These are phyloP conservation scores for Cryptosporidium tyzzeri DNA, from an alignment of 169 alveolate genomes.

Conservation along the genomic window DNA sequence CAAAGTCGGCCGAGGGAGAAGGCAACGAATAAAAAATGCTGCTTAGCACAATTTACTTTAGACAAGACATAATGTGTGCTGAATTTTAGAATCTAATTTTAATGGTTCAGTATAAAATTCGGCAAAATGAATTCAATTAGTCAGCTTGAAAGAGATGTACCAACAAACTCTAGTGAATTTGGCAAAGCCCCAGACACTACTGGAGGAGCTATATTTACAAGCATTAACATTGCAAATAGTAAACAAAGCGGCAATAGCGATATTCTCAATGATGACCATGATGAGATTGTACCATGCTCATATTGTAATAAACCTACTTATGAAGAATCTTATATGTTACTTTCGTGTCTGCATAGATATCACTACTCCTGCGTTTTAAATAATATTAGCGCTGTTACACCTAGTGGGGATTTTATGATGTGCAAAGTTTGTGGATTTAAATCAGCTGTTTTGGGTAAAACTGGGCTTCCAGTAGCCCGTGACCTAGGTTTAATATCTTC, in stretches of 20 bases:
- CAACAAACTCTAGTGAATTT: neutral
- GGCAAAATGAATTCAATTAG: neutral
- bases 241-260: neutral
- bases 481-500: conserved; percentile 1
- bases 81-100: neutral
- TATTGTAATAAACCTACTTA: conserved; percentile 59
- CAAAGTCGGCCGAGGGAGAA: conserved; percentile 16
- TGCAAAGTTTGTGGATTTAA: conserved; percentile 66
- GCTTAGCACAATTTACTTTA: neutral
- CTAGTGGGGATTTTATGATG: conserved; percentile 60
- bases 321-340: conserved; percentile 60
- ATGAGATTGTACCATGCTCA: conserved; percentile 45
- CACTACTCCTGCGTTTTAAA: conserved; percentile 67
- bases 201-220: neutral
- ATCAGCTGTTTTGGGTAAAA: conserved; percentile 63
- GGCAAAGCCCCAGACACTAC: neutral
- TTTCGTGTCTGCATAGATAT: conserved; percentile 58
- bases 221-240: neutral
- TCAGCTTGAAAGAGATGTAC: neutral
- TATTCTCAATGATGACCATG: conserved; percentile 1
- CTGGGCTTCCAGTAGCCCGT: conserved; percentile 54
- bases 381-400: conserved; percentile 34
- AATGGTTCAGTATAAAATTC: neutral
- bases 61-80: conserved; percentile 11
- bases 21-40: conserved; percentile 26